These are phyloP conservation scores for Flaveria robusta DNA, from an alignment of 129 eudicot species.

Conservation along the genomic window DNA sequence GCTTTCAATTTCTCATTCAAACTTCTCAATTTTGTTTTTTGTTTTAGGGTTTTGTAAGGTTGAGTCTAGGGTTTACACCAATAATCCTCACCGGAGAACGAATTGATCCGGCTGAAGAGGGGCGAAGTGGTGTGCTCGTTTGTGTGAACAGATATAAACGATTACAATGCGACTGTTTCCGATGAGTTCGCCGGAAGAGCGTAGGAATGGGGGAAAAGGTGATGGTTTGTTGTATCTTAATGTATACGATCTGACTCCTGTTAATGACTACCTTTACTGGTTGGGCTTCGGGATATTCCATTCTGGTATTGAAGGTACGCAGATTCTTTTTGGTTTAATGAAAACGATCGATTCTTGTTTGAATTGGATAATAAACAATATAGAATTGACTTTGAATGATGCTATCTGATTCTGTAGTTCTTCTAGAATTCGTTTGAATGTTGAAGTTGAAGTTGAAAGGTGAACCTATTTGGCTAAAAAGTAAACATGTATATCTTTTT, in stretches of 20 bases:
- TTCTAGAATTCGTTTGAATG: constrained; percentile 1
- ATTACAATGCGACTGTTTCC: constrained; percentile 69
- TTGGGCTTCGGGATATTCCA: constrained; percentile 82
- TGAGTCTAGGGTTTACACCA: constrained; percentile 35
- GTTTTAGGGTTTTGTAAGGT: constrained; percentile 28
- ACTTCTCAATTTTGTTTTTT: background rate
- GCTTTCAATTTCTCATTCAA: background rate
- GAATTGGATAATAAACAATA: constrained; percentile 12
- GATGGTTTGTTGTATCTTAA: constrained; percentile 66
- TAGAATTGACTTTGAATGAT: constrained; percentile 12
- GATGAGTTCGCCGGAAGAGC: constrained; percentile 48
- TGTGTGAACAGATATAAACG: constrained; percentile 1
- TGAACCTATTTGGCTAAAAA: constrained; percentile 8
- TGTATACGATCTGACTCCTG: constrained; percentile 89
- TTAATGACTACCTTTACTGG: constrained; percentile 86
- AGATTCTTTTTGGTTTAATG: background rate
- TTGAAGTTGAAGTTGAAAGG: constrained; percentile 24
- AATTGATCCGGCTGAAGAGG: background rate
- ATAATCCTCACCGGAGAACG: constrained; percentile 20
- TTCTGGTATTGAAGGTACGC: constrained; percentile 90
- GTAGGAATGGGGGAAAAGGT: constrained; percentile 44
- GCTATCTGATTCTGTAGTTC: constrained; percentile 12
- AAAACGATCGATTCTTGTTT: constrained; percentile 5
- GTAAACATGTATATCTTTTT: background rate
- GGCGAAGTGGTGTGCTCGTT: constrained; percentile 18